Evolutionary conservation across 345 rosid genomes (phyloP).

Genomic region (Combretum micranthum): DNA sequence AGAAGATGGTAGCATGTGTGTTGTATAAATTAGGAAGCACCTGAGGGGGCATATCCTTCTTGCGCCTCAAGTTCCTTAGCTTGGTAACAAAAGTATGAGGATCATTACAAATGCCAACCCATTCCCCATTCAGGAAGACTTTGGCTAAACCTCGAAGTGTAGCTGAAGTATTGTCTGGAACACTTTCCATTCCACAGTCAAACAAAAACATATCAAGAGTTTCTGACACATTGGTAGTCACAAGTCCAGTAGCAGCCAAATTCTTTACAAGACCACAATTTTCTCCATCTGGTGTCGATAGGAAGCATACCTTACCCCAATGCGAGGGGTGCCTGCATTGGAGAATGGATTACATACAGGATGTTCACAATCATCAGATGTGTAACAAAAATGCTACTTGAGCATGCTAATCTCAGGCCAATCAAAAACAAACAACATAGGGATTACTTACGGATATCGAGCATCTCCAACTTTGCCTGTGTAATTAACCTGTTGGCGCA

Average conservation of each 20-base stretch:
- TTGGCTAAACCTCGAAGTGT: constrained; percentile 42
- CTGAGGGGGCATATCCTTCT: constrained; percentile 55
- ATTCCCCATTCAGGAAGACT: constrained; percentile 81
- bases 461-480: constrained; percentile 98
- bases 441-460: constrained; percentile 81
- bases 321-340: constrained; percentile 85
- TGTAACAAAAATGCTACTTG: too few relatives aligned
- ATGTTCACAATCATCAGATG: too few relatives aligned
- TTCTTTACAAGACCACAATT: constrained; percentile 98
- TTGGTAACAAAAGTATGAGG: constrained; percentile 45
- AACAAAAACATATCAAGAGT: constrained; percentile 33
- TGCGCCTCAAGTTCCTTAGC: constrained; percentile 53
- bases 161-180: constrained; percentile 45
- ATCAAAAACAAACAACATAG: background rate
- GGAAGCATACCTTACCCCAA: constrained; percentile 93
- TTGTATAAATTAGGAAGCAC: constrained; percentile 20
- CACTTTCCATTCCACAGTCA: constrained; percentile 63
- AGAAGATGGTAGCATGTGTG: background rate
- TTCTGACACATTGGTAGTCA: constrained; percentile 47
- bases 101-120: constrained; percentile 74
- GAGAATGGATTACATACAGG: constrained; percentile 2
- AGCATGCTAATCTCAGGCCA: too few relatives aligned
- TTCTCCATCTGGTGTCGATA: constrained; percentile 95
- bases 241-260: constrained; percentile 70
- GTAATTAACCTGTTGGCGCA: constrained; percentile 72